A percentile compares a stretch with the other conserved stretches of the same genome.
Conservation (phyloP, 2,329 filamentous ascomycete genomes). For the Fusarium sp. region DNA sequence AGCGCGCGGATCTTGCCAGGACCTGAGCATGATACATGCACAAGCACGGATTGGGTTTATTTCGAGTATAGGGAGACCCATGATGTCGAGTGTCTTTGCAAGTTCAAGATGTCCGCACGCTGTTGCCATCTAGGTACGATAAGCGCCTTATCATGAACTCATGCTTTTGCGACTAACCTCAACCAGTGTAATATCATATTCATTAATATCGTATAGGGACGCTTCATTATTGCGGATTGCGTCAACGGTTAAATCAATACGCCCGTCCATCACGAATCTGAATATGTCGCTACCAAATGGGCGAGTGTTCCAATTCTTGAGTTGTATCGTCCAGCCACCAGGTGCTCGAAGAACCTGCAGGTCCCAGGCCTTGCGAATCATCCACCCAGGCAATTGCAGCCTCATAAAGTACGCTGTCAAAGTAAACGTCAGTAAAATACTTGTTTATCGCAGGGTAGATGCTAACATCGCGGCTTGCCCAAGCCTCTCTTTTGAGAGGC, state of each 20-base stretch:
- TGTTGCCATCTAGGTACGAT: not conserved
- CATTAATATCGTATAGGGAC: constrained; percentile 2
- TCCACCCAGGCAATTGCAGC: constrained; percentile 6
- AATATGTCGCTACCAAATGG: rapidly evolving
- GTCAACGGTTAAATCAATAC: rapidly evolving
- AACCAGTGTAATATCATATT: rapidly evolving
- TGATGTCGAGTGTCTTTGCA: not conserved
- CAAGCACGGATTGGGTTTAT: too few relatives aligned
- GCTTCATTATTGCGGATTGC: not conserved
- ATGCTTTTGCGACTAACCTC: not conserved
- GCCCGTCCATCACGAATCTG: rapidly evolving
- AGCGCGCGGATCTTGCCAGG: too few relatives aligned
- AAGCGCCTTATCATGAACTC: too few relatives aligned
- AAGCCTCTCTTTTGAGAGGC: too few relatives aligned
- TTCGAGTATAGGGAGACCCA: not conserved
- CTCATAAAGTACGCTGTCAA: constrained; percentile 6
- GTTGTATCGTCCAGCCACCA: constrained; percentile 23
- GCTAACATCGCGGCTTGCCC: not conserved
- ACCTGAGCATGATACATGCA: rapidly evolving
- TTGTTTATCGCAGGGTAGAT: too few relatives aligned
- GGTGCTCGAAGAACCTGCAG: constrained; percentile 6
- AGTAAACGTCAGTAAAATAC: rapidly evolving
- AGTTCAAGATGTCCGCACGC: not conserved
- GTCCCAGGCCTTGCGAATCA: constrained; percentile 23
- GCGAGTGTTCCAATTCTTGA: constrained; percentile 9